Base-by-base conservation (phyloP, 139 green algal genomes). In the Tetradesmus lagerheimii region DNA sequence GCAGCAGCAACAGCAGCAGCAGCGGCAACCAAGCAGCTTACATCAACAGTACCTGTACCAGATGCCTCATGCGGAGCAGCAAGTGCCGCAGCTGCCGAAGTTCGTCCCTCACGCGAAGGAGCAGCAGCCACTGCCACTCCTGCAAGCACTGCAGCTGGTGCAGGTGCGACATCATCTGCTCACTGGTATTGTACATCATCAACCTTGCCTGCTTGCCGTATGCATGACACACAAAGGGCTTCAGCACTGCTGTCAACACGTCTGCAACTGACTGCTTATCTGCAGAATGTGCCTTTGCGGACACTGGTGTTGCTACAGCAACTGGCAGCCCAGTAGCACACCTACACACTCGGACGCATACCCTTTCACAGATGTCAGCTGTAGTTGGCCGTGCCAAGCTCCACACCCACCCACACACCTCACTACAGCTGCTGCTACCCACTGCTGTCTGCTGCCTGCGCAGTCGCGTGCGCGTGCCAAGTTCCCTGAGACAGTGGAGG, bases 401-500 rank as follows among this genome's bases (percentile, higher is more conserved):
- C 74, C n/a, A 80, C 25, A 50, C 77, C 27, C 14, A 53, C 9
- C 4, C 34, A 45, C 3, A 34, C 35, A 53, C 37, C 6, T 34
- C 57, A 43, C 39, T 11, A 0, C 41, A 41, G 74, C 37, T 50
- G 43, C 37, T 67, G 77, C 16, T 77, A 45, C 15, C 47, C 20
- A 37, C 35, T 82, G 76, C 37, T 31, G 4, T 12, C 43, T 87
- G 57, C 83, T 89, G 38, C 31, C 50, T 45, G 14, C 23, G 4
- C 85, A 90, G 86, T 88, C 90, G 14, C 25, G 29, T 41, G 76
- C 86, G 41, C 76, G 86, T 29, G 76, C 76, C 1, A 95, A 93
- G 35, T 97, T 97, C 86, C 91, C 95, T 39, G 95, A 97, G 89
- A 93, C 92, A 0, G 85, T 98, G 0, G 96, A 98, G 80, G 76